Conservation (phyloP, 2,329 filamentous ascomycete species). For the Calonectria fujianensis region DNA sequence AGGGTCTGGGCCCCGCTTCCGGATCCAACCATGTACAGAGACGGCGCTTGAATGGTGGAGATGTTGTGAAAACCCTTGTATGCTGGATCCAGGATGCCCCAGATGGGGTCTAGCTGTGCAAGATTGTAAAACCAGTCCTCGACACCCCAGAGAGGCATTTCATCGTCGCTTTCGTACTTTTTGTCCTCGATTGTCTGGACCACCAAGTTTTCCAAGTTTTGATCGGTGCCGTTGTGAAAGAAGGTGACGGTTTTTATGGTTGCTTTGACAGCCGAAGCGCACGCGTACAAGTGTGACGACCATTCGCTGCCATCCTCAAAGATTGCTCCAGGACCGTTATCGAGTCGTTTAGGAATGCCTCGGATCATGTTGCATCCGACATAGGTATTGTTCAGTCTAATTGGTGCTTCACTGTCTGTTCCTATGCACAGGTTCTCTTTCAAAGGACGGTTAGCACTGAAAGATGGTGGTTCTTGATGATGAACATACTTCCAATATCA, state of each 20-base stretch:
- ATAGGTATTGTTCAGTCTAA: background rate
- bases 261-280: constrained; percentile 63
- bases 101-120: constrained; percentile 37
- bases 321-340: constrained; percentile 58
- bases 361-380: constrained; percentile 62
- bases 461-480: too few species aligned
- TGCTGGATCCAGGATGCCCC: constrained; percentile 41
- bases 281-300: constrained; percentile 65
- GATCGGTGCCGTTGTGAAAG: constrained; percentile 61
- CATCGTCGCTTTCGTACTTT: constrained; percentile 55
- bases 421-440: constrained; percentile 5
- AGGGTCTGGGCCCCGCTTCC: background rate
- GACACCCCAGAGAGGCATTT: constrained; percentile 58
- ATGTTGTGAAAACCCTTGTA: constrained; percentile 40
- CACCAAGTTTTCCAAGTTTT: constrained; percentile 57
- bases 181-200: constrained; percentile 61
- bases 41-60: constrained; percentile 33
- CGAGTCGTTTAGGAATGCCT: constrained; percentile 60
- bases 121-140: constrained; percentile 50
- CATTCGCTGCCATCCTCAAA: constrained; percentile 64
- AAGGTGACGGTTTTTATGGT: constrained; percentile 67
- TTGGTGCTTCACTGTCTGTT: background rate
- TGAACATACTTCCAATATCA: background rate
- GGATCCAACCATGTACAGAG: constrained; percentile 37
- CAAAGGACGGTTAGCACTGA: background rate